Base-by-base conservation (phyloP, 495 filamentous ascomycete genomes). In the Barbatosphaeria neglecta region DNA sequence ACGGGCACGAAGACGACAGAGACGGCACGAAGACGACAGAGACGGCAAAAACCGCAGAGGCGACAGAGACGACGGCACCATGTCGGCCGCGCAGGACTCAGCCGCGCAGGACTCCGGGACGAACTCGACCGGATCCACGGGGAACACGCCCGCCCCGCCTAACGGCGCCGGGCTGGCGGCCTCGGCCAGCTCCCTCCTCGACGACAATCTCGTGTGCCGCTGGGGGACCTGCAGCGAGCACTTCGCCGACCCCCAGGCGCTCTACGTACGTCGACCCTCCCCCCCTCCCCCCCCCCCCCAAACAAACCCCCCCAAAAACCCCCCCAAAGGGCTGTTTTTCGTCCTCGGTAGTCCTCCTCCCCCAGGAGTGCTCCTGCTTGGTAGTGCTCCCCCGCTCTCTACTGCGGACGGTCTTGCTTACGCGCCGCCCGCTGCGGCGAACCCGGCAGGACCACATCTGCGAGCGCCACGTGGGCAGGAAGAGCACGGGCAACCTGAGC, bases 401-500 rank as follows among this genome's bases (percentile, higher is more conserved):
- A n/a, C n/a, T n/a, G n/a, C n/a, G n/a, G n/a, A n/a, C n/a, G n/a
- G n/a, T n/a, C n/a, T n/a, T n/a, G n/a, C n/a, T n/a, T n/a, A n/a
- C n/a, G n/a, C n/a, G n/a, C n/a, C n/a, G n/a, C n/a, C n/a, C n/a
- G n/a, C n/a, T n/a, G n/a, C n/a, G n/a, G n/a, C n/a, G n/a, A n/a
- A n/a, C n/a, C n/a, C n/a, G n/a, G 22, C 60, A 98, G 90, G 93
- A 97, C 53, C 93, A 99, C 61, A 87, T 99, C 54, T 99, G 93
- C 70, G 93, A 99, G 64, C 86, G 85, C 58, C 93, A 99, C 68
- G 90, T 99, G 57, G 93, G 93, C 52, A 86, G 93, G 63, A 97
- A 97, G 73, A 90, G 84, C 72, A 99, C 93, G 52, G 97, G 97
- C 72, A 99, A 99, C 66, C 74, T 99, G 51, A 96, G 94, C 66